phyloP scores from a whole-genome alignment of 306 rosid genomes.

The Casuarina equisetifolia region DNA sequence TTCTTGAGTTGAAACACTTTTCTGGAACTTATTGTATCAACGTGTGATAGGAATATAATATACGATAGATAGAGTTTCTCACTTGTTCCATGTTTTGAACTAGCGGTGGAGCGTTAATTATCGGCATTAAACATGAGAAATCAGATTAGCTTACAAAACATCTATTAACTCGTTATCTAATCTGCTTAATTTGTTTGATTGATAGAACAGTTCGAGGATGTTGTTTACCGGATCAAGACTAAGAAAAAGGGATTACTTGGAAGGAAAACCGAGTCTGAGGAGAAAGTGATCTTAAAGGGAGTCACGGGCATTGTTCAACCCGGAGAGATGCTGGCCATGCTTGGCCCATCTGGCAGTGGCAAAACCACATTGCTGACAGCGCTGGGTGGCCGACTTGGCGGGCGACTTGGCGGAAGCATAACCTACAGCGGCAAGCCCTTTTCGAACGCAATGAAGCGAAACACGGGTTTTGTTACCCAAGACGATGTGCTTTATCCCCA shows the following conservation, averaged over 20 bases:
- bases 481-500: constrained; percentile 69
- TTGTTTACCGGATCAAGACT: constrained; percentile 47
- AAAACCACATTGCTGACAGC: constrained; percentile 79
- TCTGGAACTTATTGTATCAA: neutral
- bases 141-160: neutral
- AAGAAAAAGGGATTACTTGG: constrained; percentile 25
- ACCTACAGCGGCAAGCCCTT: constrained; percentile 46
- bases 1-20: neutral
- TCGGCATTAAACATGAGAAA: too few species aligned
- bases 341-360: constrained; percentile 91
- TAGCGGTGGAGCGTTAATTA: too few species aligned
- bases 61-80: too few species aligned
- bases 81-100: too few species aligned
- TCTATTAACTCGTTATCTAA: neutral
- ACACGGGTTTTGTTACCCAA: constrained; percentile 73
- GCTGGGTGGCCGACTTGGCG: constrained; percentile 61
- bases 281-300: constrained; percentile 56
- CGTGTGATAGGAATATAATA: too few species aligned
- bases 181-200: neutral
- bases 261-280: constrained; percentile 30
- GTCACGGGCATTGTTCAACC: constrained; percentile 61
- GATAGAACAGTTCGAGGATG: constrained; percentile 54
- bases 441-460: constrained; percentile 52
- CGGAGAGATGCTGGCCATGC: constrained; percentile 75
- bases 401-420: constrained; percentile 41